Conservation (phyloP, 495 filamentous ascomycete species). For the Tuber borchii region DNA sequence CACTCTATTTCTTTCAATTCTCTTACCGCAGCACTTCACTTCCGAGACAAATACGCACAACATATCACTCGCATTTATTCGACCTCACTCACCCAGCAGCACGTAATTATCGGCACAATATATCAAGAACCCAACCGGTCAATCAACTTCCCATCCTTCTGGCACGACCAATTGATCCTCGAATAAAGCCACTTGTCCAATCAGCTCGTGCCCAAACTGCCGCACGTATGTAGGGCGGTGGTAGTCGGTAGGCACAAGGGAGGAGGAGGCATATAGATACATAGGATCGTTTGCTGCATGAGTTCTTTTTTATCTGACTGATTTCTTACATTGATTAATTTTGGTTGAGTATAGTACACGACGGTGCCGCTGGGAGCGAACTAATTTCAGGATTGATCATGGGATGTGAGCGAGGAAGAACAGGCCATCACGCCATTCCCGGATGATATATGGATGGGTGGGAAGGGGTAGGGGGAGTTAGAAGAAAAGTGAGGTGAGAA, state of each 20-base stretch:
- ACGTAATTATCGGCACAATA: neutral
- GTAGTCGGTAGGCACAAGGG: neutral
- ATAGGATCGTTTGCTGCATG: neutral
- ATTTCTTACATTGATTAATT: conserved; percentile 1
- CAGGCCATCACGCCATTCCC: neutral
- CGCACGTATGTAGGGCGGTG: neutral
- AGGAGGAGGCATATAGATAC: neutral
- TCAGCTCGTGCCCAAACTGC: neutral
- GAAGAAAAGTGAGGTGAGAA: neutral
- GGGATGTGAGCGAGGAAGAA: neutral
- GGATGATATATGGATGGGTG: neutral
- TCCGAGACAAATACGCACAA: neutral
- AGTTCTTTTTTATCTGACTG: neutral
- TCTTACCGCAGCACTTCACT: neutral
- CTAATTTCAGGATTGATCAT: neutral
- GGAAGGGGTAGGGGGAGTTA: neutral
- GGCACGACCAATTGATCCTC: neutral
- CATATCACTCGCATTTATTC: neutral
- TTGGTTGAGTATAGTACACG: neutral
- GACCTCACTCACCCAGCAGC: neutral
- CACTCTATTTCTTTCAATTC: conserved; percentile 4
- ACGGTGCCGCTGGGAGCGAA: neutral
- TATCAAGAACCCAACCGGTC: neutral
- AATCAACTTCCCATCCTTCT: neutral
- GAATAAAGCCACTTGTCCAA: neutral